A percentile compares a stretch with the other conserved stretches of the same genome.
Conservation (phyloP, 768 basidiomycete genomes). For the Pleurotus platypus region DNA sequence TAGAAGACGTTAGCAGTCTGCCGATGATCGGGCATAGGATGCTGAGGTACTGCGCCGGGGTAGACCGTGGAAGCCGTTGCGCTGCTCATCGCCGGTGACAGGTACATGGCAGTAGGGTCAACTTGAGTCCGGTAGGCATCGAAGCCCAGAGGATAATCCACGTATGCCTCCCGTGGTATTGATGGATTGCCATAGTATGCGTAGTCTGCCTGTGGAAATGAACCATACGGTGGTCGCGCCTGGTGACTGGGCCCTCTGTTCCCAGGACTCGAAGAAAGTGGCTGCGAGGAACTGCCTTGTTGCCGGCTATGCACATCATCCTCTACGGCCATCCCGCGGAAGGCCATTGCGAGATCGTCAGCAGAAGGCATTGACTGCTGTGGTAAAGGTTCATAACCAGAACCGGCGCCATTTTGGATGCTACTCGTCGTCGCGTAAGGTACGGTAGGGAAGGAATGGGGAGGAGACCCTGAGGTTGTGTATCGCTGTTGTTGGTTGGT, state of each 20-base stretch:
- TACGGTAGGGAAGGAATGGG: constrained; percentile 9
- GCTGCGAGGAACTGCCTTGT: not conserved
- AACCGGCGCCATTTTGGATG: constrained; percentile 1
- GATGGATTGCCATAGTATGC: constrained; percentile 50
- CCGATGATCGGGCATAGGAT: constrained; percentile 36
- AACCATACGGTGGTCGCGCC: constrained; percentile 41
- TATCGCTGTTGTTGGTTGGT: constrained; percentile 39
- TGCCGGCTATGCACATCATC: constrained; percentile 19
- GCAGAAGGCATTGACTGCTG: constrained; percentile 31
- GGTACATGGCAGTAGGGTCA: constrained; percentile 47
- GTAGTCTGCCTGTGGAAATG: constrained; percentile 56
- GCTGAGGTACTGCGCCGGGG: constrained; percentile 38
- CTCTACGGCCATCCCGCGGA: constrained; percentile 44
- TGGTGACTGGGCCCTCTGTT: constrained; percentile 37
- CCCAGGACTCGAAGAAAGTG: not conserved
- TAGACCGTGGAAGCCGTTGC: constrained; percentile 46
- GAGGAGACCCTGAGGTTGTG: constrained; percentile 15
- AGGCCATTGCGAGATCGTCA: constrained; percentile 46
- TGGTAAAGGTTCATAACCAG: constrained; percentile 26
- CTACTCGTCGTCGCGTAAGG: constrained; percentile 2
- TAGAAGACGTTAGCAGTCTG: constrained; percentile 56
- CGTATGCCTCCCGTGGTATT: constrained; percentile 44
- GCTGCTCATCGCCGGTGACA: constrained; percentile 37
- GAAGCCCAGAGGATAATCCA: constrained; percentile 58
- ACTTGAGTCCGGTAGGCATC: constrained; percentile 31